Base-by-base conservation (phyloP, 495 filamentous ascomycete genomes). In the Bombardia bombarda region DNA sequence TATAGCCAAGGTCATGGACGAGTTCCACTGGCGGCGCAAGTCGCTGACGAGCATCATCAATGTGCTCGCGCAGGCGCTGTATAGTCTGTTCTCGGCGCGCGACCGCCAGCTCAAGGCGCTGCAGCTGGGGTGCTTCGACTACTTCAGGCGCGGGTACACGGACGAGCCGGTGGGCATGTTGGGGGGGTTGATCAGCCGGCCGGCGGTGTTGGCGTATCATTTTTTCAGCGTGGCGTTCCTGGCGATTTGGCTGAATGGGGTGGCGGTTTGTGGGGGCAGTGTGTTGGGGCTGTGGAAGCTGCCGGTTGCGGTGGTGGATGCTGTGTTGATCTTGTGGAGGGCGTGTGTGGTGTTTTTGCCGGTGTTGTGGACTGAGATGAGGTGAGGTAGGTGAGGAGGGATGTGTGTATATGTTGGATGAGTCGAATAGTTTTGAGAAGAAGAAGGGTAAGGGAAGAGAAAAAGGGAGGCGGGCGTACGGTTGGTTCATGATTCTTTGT, bases 221-320 rank as follows among this genome's bases (percentile, higher is more conserved):
- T 98, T 98, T 69, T 97, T 95, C 64, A 77, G 79, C 19, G 92
- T 98, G 25, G 92, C 92, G 1, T 77, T 96, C 51, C 74, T 93
- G 41, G 80, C 83, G 13, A 89, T 98, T 44, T 93, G 87, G 84
- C 57, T 95, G 23, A 71, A 87, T 46, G 71, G 79, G 48, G 49
- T 60, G 17, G 66, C 78, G 3, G 52, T 56, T 13, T 57, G 74
- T 43, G 57, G 57, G 7, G 53, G 53, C 6, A 33, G 36, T 21
- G 23, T 65, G 18, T 59, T 70, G 0, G 79, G 80, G 1, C 16
- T 84, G 13, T 73, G 74, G 57, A 72, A 69, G 47, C 60, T 82
- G 42, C 81, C 86, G 2, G 13, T 81, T 7, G 72, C 79, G 30
- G 43, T 85, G 3, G 53, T 80, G 46, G 70, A 77, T 52, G 77